A percentile compares a stretch with the other conserved stretches of the same genome.
These are phyloP conservation scores for Gymnopus androsaceus DNA, from an alignment of 1,284 basidiomycete genomes.

Conservation along the genomic window DNA sequence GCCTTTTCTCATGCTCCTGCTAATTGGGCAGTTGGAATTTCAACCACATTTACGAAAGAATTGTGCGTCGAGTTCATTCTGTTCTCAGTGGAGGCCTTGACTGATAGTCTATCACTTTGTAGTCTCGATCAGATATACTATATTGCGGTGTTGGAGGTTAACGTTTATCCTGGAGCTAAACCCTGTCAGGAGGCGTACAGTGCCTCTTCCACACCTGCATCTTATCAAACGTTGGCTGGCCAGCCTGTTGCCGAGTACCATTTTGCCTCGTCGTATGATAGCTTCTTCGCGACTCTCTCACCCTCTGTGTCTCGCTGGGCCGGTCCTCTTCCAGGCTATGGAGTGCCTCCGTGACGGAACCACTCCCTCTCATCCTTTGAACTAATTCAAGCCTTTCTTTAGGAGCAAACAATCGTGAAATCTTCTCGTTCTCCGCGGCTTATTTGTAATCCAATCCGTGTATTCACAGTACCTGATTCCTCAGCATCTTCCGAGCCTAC, in stretches of 20 bases:
- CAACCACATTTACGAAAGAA: neutral
- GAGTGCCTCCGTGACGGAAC: no score
- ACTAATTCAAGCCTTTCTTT: no score
- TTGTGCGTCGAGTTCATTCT: neutral
- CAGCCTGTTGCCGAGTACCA: neutral
- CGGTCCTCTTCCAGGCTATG: neutral
- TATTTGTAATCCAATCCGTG: no score
- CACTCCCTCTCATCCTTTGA: no score
- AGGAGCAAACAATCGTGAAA: no score
- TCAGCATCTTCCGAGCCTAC: no score
- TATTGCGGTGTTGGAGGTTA: neutral
- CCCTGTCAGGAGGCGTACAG: neutral
- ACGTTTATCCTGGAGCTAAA: no score
- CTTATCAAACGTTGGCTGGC: neutral
- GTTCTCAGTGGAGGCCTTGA: neutral
- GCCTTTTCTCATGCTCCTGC: neutral
- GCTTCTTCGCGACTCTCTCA: neutral
- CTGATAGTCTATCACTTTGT: neutral
- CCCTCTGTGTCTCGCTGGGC: neutral
- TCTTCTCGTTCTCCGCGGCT: no score
- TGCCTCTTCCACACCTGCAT: neutral
- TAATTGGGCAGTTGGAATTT: neutral
- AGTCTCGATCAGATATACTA: constrained; percentile 1
- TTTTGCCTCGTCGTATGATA: neutral
- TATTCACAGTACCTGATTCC: no score